Base-by-base conservation (phyloP, 495 filamentous ascomycete species). In the Penicillium bialowiezense region DNA sequence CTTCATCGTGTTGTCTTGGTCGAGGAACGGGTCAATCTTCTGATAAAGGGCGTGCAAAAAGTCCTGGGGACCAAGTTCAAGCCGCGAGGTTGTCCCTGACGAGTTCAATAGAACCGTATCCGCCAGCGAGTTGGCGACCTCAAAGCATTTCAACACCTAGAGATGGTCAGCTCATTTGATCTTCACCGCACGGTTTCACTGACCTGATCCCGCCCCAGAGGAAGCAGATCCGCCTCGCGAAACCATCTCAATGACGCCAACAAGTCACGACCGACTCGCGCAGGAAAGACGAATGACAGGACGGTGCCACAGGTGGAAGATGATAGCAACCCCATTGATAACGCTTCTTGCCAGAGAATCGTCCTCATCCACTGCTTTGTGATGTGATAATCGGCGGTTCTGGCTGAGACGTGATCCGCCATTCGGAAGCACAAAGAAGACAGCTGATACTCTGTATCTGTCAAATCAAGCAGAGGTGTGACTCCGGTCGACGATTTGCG, bases 321-420 rank as follows among this genome's bases (percentile, higher is more conserved):
- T 3, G 80, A 83, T 8, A 84, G 66, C 29, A 73, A 70, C 1
- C 76, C 73, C 33, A 76, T 69, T 12, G 72, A 64, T 13, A 75
- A 62, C 9, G 74, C 74, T n/a, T 90, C 63, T 52, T 90, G 86
- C 89, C 88, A 91, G 2, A 86, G 77, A 62, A 86, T 85, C 4
- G 82, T 86, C 51, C 87, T 81, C 41, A 91, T 79, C 88, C 88
- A 93, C 56, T 87, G 60, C 38, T 59, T 58, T 0, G 65, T 69
- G 23, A 67, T 63, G 15, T 58, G 58, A 29, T 55, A 64, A 37
- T 69, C 65, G 33, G 63, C 65, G 15, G 59, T 47, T 24, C 63
- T 49, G 12, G 60, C 56, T 1, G 58, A 56, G 2, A 55, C 32
- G 3, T 43, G 37, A 28, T 55, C 40, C 0, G 40, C 38, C 39